Conservation (phyloP, 805 yeast species). For the Saturnispora zaruensis region DNA sequence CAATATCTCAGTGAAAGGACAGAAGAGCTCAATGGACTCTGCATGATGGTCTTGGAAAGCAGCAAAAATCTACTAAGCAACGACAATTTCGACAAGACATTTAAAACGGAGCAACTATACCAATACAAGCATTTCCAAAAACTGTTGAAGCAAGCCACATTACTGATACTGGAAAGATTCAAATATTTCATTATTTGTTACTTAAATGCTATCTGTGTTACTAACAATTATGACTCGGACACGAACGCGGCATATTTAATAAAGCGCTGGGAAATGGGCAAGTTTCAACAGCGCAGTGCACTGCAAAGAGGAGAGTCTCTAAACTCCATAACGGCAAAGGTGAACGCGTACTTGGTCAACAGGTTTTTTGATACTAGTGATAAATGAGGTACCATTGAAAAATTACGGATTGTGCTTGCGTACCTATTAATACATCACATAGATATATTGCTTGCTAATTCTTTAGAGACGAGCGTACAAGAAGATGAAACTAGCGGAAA, state of each 20-base stretch:
- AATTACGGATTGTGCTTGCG: background rate
- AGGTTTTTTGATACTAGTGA: background rate
- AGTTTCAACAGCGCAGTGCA: background rate
- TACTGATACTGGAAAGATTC: background rate
- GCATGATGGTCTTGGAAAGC: background rate
- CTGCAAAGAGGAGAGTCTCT: background rate
- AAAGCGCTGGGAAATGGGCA: background rate
- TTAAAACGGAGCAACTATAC: slow-evolving; percentile 4
- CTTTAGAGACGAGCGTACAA: background rate
- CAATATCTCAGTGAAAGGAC: slow-evolving; percentile 10
- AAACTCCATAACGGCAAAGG: background rate
- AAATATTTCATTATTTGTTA: background rate
- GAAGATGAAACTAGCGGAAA: slow-evolving; percentile 5
- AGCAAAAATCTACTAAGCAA: slow-evolving; percentile 4
- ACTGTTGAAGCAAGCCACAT: slow-evolving; percentile 1
- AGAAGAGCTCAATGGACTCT: slow-evolving; percentile 6
- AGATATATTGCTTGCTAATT: background rate
- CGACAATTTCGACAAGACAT: background rate
- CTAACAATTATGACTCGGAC: slow-evolving; percentile 2
- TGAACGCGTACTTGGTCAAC: background rate
- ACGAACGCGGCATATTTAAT: background rate
- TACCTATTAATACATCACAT: background rate
- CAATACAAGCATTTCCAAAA: slow-evolving; percentile 2
- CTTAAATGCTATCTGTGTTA: background rate
- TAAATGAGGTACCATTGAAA: background rate